Evolutionary conservation across 345 rosid species (phyloP), one percentile per base, ranked within the genome.

Genomic region (Eucalyptus grandis): DNA sequence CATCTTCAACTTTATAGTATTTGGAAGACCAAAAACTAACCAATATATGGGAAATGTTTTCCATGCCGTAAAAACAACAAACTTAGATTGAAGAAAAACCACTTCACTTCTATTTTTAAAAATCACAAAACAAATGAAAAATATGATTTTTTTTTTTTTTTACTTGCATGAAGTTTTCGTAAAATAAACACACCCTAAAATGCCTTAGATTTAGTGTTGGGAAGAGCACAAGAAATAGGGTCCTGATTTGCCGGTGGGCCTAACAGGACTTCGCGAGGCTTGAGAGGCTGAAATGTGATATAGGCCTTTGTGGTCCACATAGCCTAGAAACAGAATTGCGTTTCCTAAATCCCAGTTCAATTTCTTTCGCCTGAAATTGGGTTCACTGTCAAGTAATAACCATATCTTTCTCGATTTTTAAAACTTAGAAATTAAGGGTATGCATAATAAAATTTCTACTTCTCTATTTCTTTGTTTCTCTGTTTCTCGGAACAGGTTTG

Each of bases 321-420:
- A 46, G 83, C 83, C 83, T 2, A 69, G 26, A 69, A 34, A 16
- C 0, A 19, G 4, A 19, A 77, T 16, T 1, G 9, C 10, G 24
- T 37, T 77, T 77, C 46, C 46, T 37, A 24, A 31, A 21, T 72
- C 82, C 27, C 3, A 22, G 14, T 37, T 72, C 82, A 16, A 37
- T 19, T 17, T 19, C 46, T 37, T 72, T 17, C 3, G 5, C 44
- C 44, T 34, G 5, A 19, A 6, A 72, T 19, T 72, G 14, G 11
- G 82, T 72, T 19, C 22, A 5, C 3, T 9, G 26, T 72, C 5
- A 12, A 72, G 46, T 19, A 72, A 19, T 72, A 21, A 37, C 1
- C 2, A 0, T 37, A 77, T 11, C 47, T 37, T 19, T 19, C 58
- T 53, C 16, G 50, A 49, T 0, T 3, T 1, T 67, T 9, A 8